Evolutionary conservation across 371 early-diverging fungal species (phyloP).

Genomic region (Nematocida ausubeli): DNA sequence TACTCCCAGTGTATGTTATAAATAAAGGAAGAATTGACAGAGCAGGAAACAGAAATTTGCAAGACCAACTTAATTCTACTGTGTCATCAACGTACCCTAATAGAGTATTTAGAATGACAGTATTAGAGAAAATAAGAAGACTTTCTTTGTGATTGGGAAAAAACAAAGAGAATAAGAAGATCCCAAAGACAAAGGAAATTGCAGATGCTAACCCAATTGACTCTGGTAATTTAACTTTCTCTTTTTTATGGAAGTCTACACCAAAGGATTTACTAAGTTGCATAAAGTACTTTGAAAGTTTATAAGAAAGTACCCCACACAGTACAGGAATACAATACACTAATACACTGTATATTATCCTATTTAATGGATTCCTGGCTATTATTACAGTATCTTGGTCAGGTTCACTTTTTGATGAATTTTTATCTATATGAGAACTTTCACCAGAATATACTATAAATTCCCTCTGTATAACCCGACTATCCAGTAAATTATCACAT

Average conservation of each 20-base stretch:
- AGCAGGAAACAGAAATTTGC: slow-evolving; percentile 84
- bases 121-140: slow-evolving; percentile 24
- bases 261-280: slow-evolving; percentile 68
- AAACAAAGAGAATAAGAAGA: slow-evolving; percentile 82
- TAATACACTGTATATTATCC: too few species aligned
- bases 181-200: slow-evolving; percentile 74
- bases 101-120: slow-evolving; percentile 74
- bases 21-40: slow-evolving; percentile 83
- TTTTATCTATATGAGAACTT: too few species aligned
- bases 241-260: slow-evolving; percentile 74
- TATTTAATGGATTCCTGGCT: too few species aligned
- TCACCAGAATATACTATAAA: too few species aligned
- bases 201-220: slow-evolving; percentile 75
- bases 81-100: slow-evolving; percentile 95
- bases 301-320: slow-evolving; percentile 33
- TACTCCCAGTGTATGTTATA: slow-evolving; percentile 73
- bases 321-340: slow-evolving; percentile 4
- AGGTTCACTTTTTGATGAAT: too few species aligned
- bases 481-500: too few species aligned
- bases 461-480: too few species aligned
- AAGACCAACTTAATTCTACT: slow-evolving; percentile 84
- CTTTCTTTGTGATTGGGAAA: slow-evolving; percentile 56
- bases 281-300: slow-evolving; percentile 15
- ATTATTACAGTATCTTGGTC: too few species aligned
- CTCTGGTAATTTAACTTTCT: slow-evolving; percentile 75